phyloP scores from a whole-genome alignment of 305 asterid genomes.

The Rubia balearica region DNA sequence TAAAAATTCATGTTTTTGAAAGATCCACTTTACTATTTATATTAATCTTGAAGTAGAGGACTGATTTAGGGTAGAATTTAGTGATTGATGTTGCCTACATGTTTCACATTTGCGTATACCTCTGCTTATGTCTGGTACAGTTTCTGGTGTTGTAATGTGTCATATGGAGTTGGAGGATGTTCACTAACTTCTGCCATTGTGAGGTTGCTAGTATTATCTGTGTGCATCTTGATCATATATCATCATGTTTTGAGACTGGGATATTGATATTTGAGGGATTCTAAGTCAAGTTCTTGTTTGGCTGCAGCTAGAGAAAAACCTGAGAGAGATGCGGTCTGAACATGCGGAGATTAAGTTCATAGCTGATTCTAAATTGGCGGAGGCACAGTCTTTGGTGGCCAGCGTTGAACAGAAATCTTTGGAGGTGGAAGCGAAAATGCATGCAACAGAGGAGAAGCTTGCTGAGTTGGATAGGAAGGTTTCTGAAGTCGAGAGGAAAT shows the following conservation, averaged over 20 bases:
- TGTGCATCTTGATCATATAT: not conserved
- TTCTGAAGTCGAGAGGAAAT: constrained; percentile 75
- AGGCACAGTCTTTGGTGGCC: constrained; percentile 74
- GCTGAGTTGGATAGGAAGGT: constrained; percentile 86
- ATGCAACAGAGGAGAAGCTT: constrained; percentile 80
- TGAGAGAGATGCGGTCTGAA: constrained; percentile 85
- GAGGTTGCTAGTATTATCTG: not conserved
- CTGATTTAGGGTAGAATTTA: not conserved
- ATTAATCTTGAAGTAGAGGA: no score
- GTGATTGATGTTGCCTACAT: not conserved
- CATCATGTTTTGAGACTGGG: not conserved
- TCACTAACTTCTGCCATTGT: not conserved
- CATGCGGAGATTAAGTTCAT: constrained; percentile 82
- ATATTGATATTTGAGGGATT: not conserved
- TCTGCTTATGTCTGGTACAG: not conserved
- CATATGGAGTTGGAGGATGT: no score
- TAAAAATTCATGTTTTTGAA: not conserved
- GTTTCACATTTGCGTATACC: not conserved
- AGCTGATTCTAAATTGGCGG: constrained; percentile 86
- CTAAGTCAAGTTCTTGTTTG: constrained; percentile 19
- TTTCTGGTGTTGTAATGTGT: not conserved
- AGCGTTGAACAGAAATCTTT: constrained; percentile 82
- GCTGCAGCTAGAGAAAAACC: constrained; percentile 85
- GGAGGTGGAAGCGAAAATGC: constrained; percentile 83
- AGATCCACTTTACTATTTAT: not conserved